phyloP scores from a whole-genome alignment of 768 basidiomycete genomes.

The Podaxis sp. region DNA sequence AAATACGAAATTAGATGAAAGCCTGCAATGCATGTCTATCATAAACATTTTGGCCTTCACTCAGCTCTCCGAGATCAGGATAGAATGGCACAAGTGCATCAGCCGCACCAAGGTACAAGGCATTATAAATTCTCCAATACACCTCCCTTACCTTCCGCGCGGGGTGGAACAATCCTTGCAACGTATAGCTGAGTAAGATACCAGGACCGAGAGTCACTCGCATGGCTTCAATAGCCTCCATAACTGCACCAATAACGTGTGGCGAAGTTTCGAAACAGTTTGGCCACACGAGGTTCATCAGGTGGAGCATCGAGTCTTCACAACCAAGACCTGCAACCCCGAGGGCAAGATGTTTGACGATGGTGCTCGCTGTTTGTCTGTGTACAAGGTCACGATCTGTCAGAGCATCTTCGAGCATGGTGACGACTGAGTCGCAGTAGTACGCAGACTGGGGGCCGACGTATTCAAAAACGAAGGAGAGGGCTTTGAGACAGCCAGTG shows the following conservation, averaged over 20 bases:
- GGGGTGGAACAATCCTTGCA: constrained; percentile 96
- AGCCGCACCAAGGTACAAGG: constrained; percentile 84
- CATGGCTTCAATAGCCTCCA: constrained; percentile 99
- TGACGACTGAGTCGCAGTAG: constrained; percentile 95
- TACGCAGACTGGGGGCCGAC: constrained; percentile 96
- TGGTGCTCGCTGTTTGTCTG: constrained; percentile 95
- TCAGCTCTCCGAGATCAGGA: constrained; percentile 85
- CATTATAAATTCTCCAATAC: constrained; percentile 96
- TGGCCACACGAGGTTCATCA: constrained; percentile 99
- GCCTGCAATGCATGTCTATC: constrained; percentile 81
- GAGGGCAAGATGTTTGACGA: constrained; percentile 96
- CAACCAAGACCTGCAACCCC: constrained; percentile 96
- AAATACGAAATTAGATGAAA: constrained; percentile 53
- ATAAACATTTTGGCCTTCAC: constrained; percentile 87
- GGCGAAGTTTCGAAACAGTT: constrained; percentile 99
- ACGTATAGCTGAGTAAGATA: constrained; percentile 83
- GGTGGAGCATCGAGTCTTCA: constrained; percentile 95
- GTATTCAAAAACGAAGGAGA: constrained; percentile 99
- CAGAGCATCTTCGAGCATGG: constrained; percentile 96
- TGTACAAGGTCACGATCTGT: constrained; percentile 98
- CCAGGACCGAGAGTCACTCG: constrained; percentile 93
- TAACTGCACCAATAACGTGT: constrained; percentile 96
- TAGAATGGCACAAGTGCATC: constrained; percentile 96
- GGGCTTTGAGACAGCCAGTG: constrained; percentile 96
- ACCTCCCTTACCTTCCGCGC: constrained; percentile 96